Evolutionary conservation across 1,139 yeast genomes (phyloP).

Genomic region (Geotrichum carabidarum): DNA sequence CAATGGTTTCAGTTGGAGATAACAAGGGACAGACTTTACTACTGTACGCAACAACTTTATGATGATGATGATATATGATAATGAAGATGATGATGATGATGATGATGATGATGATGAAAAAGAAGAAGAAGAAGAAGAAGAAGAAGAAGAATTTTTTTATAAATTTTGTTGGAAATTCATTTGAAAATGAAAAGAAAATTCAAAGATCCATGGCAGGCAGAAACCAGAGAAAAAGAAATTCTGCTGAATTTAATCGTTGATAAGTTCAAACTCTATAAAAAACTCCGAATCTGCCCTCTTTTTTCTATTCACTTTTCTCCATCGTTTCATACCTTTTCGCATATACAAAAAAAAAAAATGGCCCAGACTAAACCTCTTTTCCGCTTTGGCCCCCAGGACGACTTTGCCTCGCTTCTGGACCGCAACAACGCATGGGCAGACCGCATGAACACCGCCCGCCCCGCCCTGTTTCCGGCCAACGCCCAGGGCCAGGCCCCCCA

Average conservation of each 20-base stretch:
- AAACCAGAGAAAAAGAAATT: background rate
- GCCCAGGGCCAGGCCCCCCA: slow-evolving; percentile 88
- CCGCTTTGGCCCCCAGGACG: slow-evolving; percentile 31
- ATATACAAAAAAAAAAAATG: background rate
- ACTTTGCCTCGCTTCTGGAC: slow-evolving; percentile 55
- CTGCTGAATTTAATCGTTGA: background rate
- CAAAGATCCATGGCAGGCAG: too few species aligned
- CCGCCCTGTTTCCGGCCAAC: slow-evolving; percentile 61
- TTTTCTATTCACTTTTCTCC: background rate
- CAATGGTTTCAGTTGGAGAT: too few species aligned
- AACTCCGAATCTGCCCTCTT: background rate
- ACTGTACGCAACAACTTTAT: too few species aligned
- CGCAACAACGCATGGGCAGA: slow-evolving; percentile 68
- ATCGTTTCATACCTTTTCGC: background rate
- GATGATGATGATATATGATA: too few species aligned
- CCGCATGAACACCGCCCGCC: slow-evolving; percentile 53
- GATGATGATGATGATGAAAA: too few species aligned
- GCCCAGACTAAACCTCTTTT: slow-evolving; percentile 23
- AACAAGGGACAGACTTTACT: too few species aligned
- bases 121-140: too few species aligned
- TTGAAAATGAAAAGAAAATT: too few species aligned
- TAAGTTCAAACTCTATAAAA: background rate
- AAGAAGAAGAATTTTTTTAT: too few species aligned
- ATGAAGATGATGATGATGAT: too few species aligned
- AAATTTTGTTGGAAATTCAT: too few species aligned